Evolutionary conservation across 805 yeast species (phyloP), one percentile per base, ranked within the genome.

Genomic region (Candida tibetensis): DNA sequence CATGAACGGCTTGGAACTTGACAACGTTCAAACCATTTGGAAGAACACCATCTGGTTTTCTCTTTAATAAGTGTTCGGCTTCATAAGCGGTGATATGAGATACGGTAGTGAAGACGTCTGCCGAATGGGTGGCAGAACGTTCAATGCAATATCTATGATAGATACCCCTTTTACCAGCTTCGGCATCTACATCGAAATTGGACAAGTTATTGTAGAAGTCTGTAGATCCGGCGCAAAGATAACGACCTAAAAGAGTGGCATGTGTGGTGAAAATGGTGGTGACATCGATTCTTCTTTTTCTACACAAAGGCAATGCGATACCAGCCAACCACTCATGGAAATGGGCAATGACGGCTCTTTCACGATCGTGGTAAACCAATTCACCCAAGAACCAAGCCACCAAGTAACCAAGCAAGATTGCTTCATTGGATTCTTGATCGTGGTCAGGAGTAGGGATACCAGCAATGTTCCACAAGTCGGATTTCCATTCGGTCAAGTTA

Each of bases 321-420:
- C 98, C 97, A 1, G 99, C 97, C 41, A 91, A 75, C 99, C 99
- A 91, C 68, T 91, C 99, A 68, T 91, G 99, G 61, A 85, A 90
- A 58, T 91, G 99, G 40, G 93, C 82, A 44, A 91, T 82, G 36
- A 93, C 89, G 0, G 98, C 97, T 51, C 91, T 80, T 37, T 83
- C 83, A 17, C 80, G 76, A 60, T 93, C 95, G 53, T 81, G 79
- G 57, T 72, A 79, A n/a, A 86, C 87, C 58, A 87, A 75, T 62
- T 93, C 98, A 13, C 99, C 99, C 40, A 93, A 69, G 60, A 91
- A 90, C 99, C 99, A 91, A 2, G 98, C 95, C 17, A 89, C 95
- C 35, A 88, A 67, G 64, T 91, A 91, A 21, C 99, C 99, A 49
- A 91, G 71, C 45, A 91, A 70, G 47, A 93, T 86, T 21, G 98